Evolutionary conservation across 2,329 filamentous ascomycete species (phyloP), one percentile per base, ranked within the genome.

Genomic region (Teratosphaeria zuluensis): DNA sequence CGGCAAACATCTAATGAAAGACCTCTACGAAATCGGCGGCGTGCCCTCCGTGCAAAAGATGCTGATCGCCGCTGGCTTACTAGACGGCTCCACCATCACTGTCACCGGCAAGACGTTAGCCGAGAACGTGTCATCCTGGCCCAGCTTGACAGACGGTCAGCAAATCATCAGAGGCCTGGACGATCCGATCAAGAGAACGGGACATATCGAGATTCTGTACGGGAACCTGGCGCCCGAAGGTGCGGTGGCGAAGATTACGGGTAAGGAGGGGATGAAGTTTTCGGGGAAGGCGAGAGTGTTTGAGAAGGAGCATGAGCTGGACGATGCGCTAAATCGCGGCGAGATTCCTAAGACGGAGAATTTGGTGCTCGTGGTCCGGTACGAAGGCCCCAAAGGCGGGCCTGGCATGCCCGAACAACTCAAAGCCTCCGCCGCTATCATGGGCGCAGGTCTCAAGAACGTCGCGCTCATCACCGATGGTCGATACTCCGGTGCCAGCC

Each of bases 351-450:
- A 56, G 12, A 58, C 55, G 38, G 90, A 94, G 69, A 94, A 95
- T 70, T 81, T 95, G 14, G 92, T 96, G 21, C 78, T 96, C 31
- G 85, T 96, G 33, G 91, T 97, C 57, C 86, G 92, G 24, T 96
- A 96, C 72, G 92, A 97, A 72, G 92, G 92, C 0, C 92, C 92
- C 12, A 92, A 90, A 71, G 92, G 92, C 62, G 92, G 92, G 0
- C 92, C 92, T 0, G 92, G 92, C 51, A 97, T 97, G 92, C 92
- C 92, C 1, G 92, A 97, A 75, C 91, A 96, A 75, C 81, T 97
- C 52, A 90, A 88, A 71, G 89, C 92, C 11, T 88, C 84, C 59
- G 91, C 91, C 0, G 90, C 92, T 19, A 89, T 97, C 65, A 96
- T 96, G 88, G 92, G 92, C 54, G 92, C 92, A 0, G 88, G 88